A percentile compares a stretch with the other conserved stretches of the same genome.
Evolutionary conservation across 345 rosid genomes (phyloP).

Genomic region (Leavenworthia alabamica): DNA sequence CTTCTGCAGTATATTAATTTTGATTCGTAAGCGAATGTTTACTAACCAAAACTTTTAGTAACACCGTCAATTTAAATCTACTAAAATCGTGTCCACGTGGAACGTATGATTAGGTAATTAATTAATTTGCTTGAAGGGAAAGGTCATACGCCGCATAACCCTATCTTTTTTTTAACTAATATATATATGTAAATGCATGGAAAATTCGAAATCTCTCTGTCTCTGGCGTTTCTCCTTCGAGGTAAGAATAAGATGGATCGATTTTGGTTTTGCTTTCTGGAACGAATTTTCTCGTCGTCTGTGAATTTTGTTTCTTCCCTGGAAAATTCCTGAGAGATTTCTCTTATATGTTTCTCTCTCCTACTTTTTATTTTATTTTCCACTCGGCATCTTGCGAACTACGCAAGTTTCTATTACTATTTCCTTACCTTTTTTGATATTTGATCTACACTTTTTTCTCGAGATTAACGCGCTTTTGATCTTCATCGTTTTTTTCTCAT

Average conservation of each 20-base stretch:
- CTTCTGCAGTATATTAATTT: no score
- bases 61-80: not conserved
- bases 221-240: constrained; percentile 28
- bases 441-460: constrained; percentile 10
- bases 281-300: constrained; percentile 6
- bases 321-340: not conserved
- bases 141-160: constrained; percentile 6
- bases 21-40: no score
- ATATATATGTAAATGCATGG: constrained; percentile 25
- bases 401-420: constrained; percentile 24
- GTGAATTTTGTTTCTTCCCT: not conserved
- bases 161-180: not conserved
- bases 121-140: not conserved
- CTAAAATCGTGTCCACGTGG: not conserved
- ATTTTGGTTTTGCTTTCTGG: not conserved
- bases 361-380: not conserved
- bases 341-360: constrained; percentile 17
- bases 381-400: constrained; percentile 21
- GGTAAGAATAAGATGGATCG: constrained; percentile 31
- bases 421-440: constrained; percentile 1
- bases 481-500: not conserved
- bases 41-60: not conserved
- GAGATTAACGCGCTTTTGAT: constrained; percentile 3
- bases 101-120: not conserved
- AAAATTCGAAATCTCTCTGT: constrained; percentile 20